Evolutionary conservation across 345 rosid species (phyloP).

Genomic region (Adansonia digitata): DNA sequence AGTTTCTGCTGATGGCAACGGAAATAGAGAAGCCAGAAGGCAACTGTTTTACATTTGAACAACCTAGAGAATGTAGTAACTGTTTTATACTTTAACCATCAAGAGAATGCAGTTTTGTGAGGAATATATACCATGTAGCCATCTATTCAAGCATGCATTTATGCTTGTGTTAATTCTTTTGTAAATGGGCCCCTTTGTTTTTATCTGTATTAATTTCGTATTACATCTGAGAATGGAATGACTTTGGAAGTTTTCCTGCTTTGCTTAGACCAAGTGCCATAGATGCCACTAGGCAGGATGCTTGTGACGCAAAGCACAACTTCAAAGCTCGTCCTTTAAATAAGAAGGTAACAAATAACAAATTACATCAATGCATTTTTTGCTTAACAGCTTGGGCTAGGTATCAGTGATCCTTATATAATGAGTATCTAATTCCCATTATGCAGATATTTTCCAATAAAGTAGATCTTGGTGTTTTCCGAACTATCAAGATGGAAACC

Average conservation of each 20-base stretch:
- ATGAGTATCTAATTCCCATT: background rate
- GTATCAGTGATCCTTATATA: background rate
- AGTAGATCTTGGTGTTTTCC: slow-evolving; percentile 71
- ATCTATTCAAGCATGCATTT: background rate
- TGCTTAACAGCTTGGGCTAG: slow-evolving; percentile 10
- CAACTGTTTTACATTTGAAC: background rate
- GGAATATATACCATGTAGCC: background rate
- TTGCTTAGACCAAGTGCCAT: slow-evolving; percentile 38
- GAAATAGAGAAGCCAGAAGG: slow-evolving; percentile 58
- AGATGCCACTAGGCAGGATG: slow-evolving; percentile 39
- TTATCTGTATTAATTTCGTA: background rate
- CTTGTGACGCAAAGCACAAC: slow-evolving; percentile 24
- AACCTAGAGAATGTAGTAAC: slow-evolving; percentile 1
- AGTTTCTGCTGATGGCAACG: slow-evolving; percentile 32
- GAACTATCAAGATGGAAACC: slow-evolving; percentile 65
- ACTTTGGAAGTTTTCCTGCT: slow-evolving; percentile 4
- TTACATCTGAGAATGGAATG: background rate
- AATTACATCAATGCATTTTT: slow-evolving; percentile 2
- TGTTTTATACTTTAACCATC: background rate
- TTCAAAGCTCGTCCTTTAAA: slow-evolving; percentile 67
- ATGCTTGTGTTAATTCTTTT: background rate
- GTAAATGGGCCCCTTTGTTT: background rate
- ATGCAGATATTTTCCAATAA: slow-evolving; percentile 71
- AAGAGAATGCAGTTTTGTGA: background rate
- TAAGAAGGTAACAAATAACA: slow-evolving; percentile 51